phyloP scores from a whole-genome alignment of 2,329 filamentous ascomycete species.

The Fusarium camptoceras region DNA sequence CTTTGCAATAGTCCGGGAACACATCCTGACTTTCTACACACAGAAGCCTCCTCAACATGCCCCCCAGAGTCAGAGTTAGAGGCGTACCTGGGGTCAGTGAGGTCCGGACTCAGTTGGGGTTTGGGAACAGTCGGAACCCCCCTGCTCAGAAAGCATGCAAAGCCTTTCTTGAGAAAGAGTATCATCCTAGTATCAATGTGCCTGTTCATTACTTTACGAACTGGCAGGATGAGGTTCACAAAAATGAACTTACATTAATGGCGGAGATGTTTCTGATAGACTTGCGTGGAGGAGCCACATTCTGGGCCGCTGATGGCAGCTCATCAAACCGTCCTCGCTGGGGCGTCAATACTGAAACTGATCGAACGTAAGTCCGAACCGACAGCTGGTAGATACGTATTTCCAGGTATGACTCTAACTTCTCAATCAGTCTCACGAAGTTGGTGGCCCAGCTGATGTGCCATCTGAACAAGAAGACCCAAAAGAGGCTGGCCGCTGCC shows the following conservation, averaged over 20 bases:
- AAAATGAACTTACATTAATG: not conserved
- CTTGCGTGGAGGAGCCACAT: not conserved
- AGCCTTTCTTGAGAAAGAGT: not conserved
- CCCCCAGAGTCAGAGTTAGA: not conserved
- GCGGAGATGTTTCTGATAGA: not conserved
- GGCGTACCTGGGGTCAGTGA: not conserved
- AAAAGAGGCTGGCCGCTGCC: not conserved
- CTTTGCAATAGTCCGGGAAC: too few relatives aligned
- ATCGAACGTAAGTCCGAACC: not conserved
- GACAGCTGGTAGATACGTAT: not conserved
- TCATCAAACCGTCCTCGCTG: not conserved
- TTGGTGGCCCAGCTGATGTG: not conserved
- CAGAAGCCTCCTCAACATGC: not conserved
- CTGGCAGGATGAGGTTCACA: not conserved
- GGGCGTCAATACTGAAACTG: not conserved
- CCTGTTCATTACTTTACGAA: not conserved
- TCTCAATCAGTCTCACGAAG: too few relatives aligned
- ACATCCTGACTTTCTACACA: too few relatives aligned
- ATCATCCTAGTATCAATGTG: accelerated
- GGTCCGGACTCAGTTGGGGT: not conserved
- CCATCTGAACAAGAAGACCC: not conserved
- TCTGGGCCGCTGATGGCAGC: not conserved
- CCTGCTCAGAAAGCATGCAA: not conserved
- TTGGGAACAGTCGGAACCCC: not conserved
- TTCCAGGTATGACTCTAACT: not conserved